Evolutionary conservation across 169 alveolate species (phyloP).

Genomic region (Plasmodium ovale): DNA sequence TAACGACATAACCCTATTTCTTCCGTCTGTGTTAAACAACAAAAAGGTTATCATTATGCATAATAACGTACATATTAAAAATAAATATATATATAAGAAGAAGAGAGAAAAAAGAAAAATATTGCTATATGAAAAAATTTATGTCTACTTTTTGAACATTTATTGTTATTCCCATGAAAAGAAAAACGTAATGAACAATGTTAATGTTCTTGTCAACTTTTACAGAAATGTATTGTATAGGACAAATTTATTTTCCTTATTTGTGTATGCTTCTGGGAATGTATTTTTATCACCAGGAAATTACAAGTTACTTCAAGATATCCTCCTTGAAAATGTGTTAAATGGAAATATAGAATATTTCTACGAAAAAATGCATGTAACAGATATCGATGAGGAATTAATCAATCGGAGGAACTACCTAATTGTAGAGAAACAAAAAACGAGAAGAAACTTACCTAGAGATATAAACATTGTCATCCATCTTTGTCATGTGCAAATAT

Average conservation of each 20-base stretch:
- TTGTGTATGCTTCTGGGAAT: background rate
- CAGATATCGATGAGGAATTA: background rate
- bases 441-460: background rate
- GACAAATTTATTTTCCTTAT: background rate
- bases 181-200: slow-evolving; percentile 2
- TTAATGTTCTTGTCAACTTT: slow-evolving; percentile 9
- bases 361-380: background rate
- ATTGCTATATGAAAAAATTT: slow-evolving; percentile 16
- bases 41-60: slow-evolving; percentile 18
- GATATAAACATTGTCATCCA: slow-evolving; percentile 13
- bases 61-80: slow-evolving; percentile 25
- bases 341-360: slow-evolving; percentile 21
- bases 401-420: background rate
- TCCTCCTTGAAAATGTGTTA: slow-evolving; percentile 10
- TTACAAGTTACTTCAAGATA: slow-evolving; percentile 13
- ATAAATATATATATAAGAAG: slow-evolving; percentile 15
- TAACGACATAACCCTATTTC: slow-evolving; percentile 7
- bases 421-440: background rate
- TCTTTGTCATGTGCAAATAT: slow-evolving; percentile 8
- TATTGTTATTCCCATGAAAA: background rate
- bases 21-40: slow-evolving; percentile 19
- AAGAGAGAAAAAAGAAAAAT: slow-evolving; percentile 1
- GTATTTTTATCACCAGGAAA: slow-evolving; percentile 11
- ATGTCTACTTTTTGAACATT: slow-evolving; percentile 23
- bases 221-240: slow-evolving; percentile 24